Percentiles rank a stretch among this genome's conserved stretches.
These are phyloP conservation scores for Rhizoctonia solani DNA, from an alignment of 1,284 basidiomycete genomes.

Conservation along the genomic window DNA sequence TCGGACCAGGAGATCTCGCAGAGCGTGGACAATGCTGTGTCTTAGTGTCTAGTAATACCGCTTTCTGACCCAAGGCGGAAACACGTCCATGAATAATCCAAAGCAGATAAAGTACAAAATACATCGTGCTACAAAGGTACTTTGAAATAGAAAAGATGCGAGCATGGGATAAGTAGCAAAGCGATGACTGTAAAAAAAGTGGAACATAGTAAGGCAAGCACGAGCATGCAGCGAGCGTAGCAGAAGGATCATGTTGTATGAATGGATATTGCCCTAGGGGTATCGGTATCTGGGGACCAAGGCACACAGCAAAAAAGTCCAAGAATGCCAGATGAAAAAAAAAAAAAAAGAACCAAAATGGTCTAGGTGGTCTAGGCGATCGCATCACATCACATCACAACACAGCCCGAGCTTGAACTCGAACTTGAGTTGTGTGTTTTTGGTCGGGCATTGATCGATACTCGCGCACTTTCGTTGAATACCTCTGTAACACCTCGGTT, in stretches of 20 bases:
- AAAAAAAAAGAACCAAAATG: too few species aligned
- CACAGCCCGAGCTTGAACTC: conserved; percentile 14
- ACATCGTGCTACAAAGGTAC: conserved; percentile 32
- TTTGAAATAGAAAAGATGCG: conserved; percentile 6
- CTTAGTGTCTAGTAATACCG: background rate
- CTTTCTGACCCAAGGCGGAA: too few species aligned
- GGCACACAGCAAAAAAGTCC: conserved; percentile 2
- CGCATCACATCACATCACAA: conserved; percentile 18
- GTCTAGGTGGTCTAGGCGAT: background rate
- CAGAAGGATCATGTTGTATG: too few species aligned
- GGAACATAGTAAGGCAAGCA: background rate
- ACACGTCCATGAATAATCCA: conserved; percentile 17
- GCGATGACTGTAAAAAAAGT: conserved; percentile 7
- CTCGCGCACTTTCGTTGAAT: conserved; percentile 85
- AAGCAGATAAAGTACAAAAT: conserved; percentile 29
- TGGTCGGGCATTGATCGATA: conserved; percentile 73
- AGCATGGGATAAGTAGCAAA: conserved; percentile 14
- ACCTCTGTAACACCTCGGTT: conserved; percentile 93
- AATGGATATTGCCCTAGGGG: conserved; percentile 16
- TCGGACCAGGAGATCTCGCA: background rate
- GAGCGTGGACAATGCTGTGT: background rate
- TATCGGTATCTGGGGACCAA: conserved; percentile 2
- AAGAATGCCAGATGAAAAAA: conserved; percentile 4
- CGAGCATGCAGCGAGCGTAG: too few species aligned
- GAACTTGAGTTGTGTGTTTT: conserved; percentile 57